These are phyloP conservation scores for Setaria italica DNA, from an alignment of 202 grass and related monocot species.

Conservation along the genomic window DNA sequence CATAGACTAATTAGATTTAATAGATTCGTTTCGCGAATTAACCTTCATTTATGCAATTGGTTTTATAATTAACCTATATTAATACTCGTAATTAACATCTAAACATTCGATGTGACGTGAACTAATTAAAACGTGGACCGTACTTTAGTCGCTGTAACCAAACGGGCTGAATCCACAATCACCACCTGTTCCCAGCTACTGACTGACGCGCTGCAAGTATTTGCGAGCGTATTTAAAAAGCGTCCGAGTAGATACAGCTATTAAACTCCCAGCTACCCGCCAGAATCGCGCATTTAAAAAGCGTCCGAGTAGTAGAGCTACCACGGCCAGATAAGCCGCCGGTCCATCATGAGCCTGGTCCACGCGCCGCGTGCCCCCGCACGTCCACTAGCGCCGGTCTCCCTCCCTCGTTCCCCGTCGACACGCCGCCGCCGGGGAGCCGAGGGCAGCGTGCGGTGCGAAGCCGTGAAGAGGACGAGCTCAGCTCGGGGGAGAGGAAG, in stretches of 20 bases:
- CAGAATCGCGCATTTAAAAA: constrained; percentile 17
- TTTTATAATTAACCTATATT: too few relatives aligned
- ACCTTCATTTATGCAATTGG: too few relatives aligned
- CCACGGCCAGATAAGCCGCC: constrained; percentile 20
- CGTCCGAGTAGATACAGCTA: neutral
- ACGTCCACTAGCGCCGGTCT: constrained; percentile 30
- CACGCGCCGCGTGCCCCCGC: constrained; percentile 18
- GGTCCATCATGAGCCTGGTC: constrained; percentile 38
- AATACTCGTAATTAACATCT: too few relatives aligned
- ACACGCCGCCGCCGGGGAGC: constrained; percentile 17
- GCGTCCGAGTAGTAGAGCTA: neutral
- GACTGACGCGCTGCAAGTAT: neutral
- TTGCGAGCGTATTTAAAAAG: neutral
- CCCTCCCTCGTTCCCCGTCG: neutral
- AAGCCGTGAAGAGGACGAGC: neutral
- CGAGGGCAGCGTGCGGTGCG: constrained; percentile 6
- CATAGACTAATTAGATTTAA: too few relatives aligned
- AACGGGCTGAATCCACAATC: too few relatives aligned
- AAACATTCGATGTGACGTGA: too few relatives aligned
- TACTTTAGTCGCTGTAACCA: too few relatives aligned
- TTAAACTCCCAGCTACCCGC: constrained; percentile 4
- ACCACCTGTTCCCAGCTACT: too few relatives aligned
- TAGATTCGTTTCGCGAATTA: too few relatives aligned
- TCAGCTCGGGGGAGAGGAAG: neutral
- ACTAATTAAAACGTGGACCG: too few relatives aligned